Evolutionary conservation across 768 basidiomycete genomes (phyloP).

Genomic region (Tulasnella calospora): DNA sequence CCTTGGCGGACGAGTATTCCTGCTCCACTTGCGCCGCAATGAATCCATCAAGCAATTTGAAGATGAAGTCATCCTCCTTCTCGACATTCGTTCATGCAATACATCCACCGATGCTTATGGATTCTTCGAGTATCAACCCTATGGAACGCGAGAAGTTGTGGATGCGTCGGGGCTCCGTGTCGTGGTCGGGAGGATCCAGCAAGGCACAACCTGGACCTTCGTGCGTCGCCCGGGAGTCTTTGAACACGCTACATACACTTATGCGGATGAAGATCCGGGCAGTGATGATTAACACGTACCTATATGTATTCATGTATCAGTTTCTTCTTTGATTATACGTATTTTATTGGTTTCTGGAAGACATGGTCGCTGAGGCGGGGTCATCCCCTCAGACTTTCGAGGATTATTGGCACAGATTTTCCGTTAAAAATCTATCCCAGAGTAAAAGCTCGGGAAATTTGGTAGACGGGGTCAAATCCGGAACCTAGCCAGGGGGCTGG

Average conservation of each 20-base stretch:
- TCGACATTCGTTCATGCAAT: not conserved
- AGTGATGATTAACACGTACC: not conserved
- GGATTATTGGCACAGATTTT: not conserved
- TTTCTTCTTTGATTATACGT: not conserved
- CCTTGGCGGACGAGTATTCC: not conserved
- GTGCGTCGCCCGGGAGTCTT: not conserved
- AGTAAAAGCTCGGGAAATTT: not conserved
- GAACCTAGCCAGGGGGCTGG: not conserved
- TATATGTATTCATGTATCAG: not conserved
- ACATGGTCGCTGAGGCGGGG: not conserved
- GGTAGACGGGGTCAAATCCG: not conserved
- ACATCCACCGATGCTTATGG: not conserved
- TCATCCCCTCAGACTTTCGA: not conserved
- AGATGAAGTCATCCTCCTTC: not conserved
- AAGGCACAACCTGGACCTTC: not conserved
- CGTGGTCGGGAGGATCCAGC: conserved; percentile 3
- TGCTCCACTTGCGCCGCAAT: not conserved
- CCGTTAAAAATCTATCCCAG: not conserved
- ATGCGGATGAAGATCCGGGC: not conserved
- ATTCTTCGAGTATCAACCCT: not conserved
- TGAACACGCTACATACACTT: not conserved
- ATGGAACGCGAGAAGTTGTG: not conserved
- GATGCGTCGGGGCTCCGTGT: not conserved
- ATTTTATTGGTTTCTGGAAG: no score
- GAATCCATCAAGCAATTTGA: not conserved